These are phyloP conservation scores for Rhodomyrtus psidioides DNA, from an alignment of 441 rosid genomes.

Conservation along the genomic window DNA sequence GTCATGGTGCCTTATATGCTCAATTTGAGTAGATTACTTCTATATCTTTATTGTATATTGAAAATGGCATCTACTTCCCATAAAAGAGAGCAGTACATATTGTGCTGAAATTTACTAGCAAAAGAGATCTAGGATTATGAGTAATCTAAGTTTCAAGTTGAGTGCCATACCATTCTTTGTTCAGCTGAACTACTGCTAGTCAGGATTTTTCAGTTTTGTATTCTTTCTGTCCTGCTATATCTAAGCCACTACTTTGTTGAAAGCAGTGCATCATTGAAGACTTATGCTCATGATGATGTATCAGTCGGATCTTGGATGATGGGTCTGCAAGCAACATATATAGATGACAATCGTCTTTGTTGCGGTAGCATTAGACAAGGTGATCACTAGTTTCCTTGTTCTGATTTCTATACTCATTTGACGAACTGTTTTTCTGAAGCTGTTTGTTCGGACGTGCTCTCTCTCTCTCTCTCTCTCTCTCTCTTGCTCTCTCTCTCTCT, in stretches of 20 bases:
- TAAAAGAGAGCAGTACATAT: not conserved
- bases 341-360: conserved; percentile 85
- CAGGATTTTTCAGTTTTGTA: not conserved
- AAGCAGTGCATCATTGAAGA: conserved; percentile 84
- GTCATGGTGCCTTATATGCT: not conserved
- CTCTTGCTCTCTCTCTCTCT: no score
- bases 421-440: not conserved
- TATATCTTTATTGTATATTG: not conserved
- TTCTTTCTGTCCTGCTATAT: not conserved
- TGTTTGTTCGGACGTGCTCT: not conserved
- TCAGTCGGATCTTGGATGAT: conserved; percentile 98
- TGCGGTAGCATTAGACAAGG: conserved; percentile 90
- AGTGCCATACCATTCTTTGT: not conserved
- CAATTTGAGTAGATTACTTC: not conserved
- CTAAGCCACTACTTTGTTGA: not conserved
- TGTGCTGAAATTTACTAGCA: not conserved
- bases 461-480: no score
- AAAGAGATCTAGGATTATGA: not conserved
- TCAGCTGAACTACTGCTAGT: not conserved
- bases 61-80: not conserved
- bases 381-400: conserved; percentile 5
- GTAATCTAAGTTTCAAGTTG: not conserved
- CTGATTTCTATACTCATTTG: not conserved
- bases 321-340: conserved; percentile 79
- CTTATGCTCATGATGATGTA: conserved; percentile 76